Base-by-base conservation (phyloP, 2,329 filamentous ascomycete genomes). In the Aspergillus carbonarius region DNA sequence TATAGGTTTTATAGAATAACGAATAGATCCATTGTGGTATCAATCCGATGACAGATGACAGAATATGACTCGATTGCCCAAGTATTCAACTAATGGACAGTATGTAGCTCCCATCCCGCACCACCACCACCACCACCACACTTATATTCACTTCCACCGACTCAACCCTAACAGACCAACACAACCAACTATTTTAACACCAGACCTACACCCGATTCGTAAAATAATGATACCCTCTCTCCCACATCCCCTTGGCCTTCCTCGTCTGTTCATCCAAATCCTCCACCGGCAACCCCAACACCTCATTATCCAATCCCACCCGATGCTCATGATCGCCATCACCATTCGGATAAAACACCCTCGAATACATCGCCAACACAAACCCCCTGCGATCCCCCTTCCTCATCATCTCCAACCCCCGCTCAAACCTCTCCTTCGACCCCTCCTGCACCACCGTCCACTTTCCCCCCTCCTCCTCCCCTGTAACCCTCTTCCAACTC, bases 121-220 rank as follows among this genome's bases (percentile, higher is more conserved):
- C n/a, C n/a, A n/a, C n/a, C n/a, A n/a, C n/a, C n/a, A n/a, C n/a
- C n/a, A n/a, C n/a, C n/a, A n/a, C n/a, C n/a, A n/a, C n/a, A n/a
- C n/a, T n/a, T n/a, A n/a, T n/a, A n/a, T n/a, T n/a, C n/a, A n/a
- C n/a, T n/a, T n/a, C n/a, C n/a, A n/a, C n/a, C n/a, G n/a, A n/a
- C n/a, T n/a, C n/a, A n/a, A n/a, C n/a, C n/a, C n/a, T n/a, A n/a
- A n/a, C n/a, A n/a, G n/a, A n/a, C n/a, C n/a, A n/a, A n/a, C n/a
- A n/a, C n/a, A n/a, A n/a, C n/a, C n/a, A n/a, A n/a, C n/a, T n/a
- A n/a, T n/a, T n/a, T n/a, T n/a, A n/a, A n/a, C n/a, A n/a, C n/a
- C n/a, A n/a, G n/a, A n/a, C n/a, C 90, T 66, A 52, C 18, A 40
- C 40, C 2, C 52, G 52, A 17, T 55, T 55, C 4, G 27, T 55